Evolutionary conservation across 306 rosid genomes (phyloP), one percentile per base, ranked within the genome.

Genomic region (Trichosanthes truncata): DNA sequence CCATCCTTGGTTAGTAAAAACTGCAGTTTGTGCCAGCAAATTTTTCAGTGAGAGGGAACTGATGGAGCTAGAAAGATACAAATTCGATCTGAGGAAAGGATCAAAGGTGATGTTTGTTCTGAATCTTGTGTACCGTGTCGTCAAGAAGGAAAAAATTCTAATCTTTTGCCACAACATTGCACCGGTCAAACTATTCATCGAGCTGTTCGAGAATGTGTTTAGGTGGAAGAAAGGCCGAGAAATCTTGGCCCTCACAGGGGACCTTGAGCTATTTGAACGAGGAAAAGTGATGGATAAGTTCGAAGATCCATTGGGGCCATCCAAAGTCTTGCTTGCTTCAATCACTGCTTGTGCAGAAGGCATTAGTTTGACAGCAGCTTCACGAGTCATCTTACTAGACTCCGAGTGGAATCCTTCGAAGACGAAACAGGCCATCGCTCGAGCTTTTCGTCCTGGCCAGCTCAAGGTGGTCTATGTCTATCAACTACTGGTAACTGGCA

Each of bases 341-440:
- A 94, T 94, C 29, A 89, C 98, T 62, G 97, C 98, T 63, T 94
- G 98, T 66, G 96, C 95, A 26, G 98, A 94, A 86, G 98, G 98
- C 66, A 92, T 94, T 77, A 92, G 98, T 83, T 84, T 94, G 85
- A 94, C 98, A 5, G 97, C 98, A 0, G 98, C 98, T 66, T 94
- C 98, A 45, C 87, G 98, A 36, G 97, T 94, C 72, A 90, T 94
- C 56, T 60, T 94, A 84, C 53, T 94, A 89, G 98, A 94, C 60
- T 94, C 98, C 0, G 98, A 94, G 69, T 94, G 98, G 98, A 94
- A 94, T 49, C 97, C 98, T 21, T 94, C 98, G 0, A 94, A 91
- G 84, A 94, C 98, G 1, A 94, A 89, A 90, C 98, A 94, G 81
- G 98, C 98, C 7, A 94, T 94, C 9, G 98, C 98, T 0, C 86